Evolutionary conservation across 2,329 filamentous ascomycete species (phyloP).

Genomic region (Fusarium neocosmosporiellum): DNA sequence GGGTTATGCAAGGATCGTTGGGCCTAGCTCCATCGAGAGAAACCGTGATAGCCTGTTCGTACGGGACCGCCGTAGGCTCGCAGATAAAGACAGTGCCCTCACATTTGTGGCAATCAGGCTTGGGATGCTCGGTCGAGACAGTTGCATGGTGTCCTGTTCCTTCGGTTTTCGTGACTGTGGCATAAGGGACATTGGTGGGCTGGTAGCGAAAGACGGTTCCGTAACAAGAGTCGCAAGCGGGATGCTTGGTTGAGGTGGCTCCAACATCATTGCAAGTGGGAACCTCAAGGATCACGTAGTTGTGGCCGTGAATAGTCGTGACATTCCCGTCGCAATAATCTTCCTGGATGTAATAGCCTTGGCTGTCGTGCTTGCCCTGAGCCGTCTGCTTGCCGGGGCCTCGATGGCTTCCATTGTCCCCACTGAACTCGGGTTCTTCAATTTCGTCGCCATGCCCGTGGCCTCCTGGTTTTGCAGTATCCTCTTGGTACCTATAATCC

Average conservation of each 20-base stretch:
- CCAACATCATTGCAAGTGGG: constrained; percentile 34
- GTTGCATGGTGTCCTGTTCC: constrained; percentile 22
- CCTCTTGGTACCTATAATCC: not conserved
- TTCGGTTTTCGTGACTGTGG: constrained; percentile 35
- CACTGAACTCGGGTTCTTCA: not conserved
- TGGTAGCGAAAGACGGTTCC: constrained; percentile 43
- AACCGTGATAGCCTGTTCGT: not conserved
- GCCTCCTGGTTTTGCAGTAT: not conserved
- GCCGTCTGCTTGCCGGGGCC: not conserved
- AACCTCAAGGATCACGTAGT: constrained; percentile 37
- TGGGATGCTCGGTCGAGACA: constrained; percentile 34
- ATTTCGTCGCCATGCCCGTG: not conserved
- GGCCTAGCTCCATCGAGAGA: not conserved
- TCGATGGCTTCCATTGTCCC: not conserved
- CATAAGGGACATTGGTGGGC: constrained; percentile 37
- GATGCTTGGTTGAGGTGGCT: constrained; percentile 32
- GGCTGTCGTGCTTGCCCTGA: not conserved
- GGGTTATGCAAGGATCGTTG: not conserved
- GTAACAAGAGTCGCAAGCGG: constrained; percentile 34
- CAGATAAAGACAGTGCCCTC: constrained; percentile 41
- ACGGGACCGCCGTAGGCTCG: constrained; percentile 28
- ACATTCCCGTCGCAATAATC: not conserved
- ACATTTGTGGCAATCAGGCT: constrained; percentile 34
- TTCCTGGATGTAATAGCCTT: not conserved
- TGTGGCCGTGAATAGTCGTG: not conserved